Conservation (phyloP, 1,284 basidiomycete genomes). For the Coniferiporia sulphurascens region DNA sequence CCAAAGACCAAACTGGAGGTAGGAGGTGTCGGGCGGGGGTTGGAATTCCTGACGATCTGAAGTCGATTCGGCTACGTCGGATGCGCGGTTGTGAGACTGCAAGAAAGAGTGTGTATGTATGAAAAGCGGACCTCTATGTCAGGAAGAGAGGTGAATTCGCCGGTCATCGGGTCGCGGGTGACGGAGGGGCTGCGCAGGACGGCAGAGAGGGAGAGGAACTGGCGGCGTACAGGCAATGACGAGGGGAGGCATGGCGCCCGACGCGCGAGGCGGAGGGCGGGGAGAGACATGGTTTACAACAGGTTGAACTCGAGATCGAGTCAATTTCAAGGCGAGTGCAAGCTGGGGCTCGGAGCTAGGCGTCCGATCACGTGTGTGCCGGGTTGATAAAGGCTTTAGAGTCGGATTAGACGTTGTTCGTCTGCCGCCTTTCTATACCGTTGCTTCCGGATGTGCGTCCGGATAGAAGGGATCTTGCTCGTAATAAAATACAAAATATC, state of each 20-base stretch:
- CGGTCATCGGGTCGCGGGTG: constrained; percentile 40
- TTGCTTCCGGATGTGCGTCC: too few relatives aligned
- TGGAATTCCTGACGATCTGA: constrained; percentile 43
- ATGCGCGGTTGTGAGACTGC: background rate
- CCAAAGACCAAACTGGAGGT: constrained; percentile 60
- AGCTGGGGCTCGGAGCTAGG: too few relatives aligned
- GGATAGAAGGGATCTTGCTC: too few relatives aligned
- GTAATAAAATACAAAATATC: too few relatives aligned
- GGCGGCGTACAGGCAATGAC: background rate
- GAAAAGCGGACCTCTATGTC: constrained; percentile 38
- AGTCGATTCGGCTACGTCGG: constrained; percentile 40
- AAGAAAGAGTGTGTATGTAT: too few relatives aligned
- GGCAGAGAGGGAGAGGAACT: constrained; percentile 5
- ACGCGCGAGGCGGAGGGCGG: constrained; percentile 6
- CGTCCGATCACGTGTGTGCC: too few relatives aligned
- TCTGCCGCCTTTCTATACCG: too few relatives aligned
- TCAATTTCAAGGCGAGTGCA: too few relatives aligned
- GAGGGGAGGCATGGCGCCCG: background rate
- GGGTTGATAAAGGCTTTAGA: too few relatives aligned
- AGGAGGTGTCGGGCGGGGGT: constrained; percentile 50
- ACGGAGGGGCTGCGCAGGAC: constrained; percentile 1
- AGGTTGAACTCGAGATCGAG: background rate
- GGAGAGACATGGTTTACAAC: constrained; percentile 1
- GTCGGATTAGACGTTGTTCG: too few relatives aligned
- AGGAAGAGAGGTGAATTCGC: constrained; percentile 36